phyloP scores from a whole-genome alignment of 1,284 basidiomycete genomes.

The Puccinia polysora region DNA sequence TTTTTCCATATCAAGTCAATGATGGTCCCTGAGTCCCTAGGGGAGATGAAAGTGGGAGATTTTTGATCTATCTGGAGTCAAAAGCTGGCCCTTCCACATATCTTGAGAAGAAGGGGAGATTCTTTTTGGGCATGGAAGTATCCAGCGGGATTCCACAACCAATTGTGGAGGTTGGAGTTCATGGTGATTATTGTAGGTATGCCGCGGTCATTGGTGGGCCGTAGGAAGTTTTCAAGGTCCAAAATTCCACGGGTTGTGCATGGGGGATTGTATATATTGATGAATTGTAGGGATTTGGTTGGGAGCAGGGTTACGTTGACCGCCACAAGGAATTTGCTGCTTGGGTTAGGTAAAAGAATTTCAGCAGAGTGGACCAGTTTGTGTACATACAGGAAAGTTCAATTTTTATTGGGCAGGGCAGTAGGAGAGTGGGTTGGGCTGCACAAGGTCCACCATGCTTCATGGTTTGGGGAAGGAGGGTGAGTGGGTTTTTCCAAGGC shows the following conservation, averaged over 20 bases:
- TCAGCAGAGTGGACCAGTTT: not conserved
- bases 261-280: not conserved
- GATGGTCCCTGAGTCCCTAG: not conserved
- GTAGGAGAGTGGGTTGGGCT: not conserved
- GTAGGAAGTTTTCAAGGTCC: not conserved
- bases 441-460: conserved; percentile 6
- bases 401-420: not conserved
- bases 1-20: conserved; percentile 19
- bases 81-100: not conserved
- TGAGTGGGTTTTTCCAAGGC: conserved; percentile 3
- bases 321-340: not conserved
- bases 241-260: not conserved
- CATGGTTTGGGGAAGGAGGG: not conserved
- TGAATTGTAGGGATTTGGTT: not conserved
- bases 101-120: not conserved
- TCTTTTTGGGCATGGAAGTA: not conserved
- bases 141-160: not conserved
- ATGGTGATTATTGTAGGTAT: not conserved
- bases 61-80: not conserved
- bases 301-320: not conserved
- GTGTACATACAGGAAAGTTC: not conserved
- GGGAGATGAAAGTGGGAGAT: not conserved
- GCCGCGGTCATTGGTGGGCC: not conserved
- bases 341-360: not conserved
- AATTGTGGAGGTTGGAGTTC: conserved; percentile 30